Base-by-base conservation (phyloP, 495 filamentous ascomycete species). In the Astrocystis sublimbata region DNA sequence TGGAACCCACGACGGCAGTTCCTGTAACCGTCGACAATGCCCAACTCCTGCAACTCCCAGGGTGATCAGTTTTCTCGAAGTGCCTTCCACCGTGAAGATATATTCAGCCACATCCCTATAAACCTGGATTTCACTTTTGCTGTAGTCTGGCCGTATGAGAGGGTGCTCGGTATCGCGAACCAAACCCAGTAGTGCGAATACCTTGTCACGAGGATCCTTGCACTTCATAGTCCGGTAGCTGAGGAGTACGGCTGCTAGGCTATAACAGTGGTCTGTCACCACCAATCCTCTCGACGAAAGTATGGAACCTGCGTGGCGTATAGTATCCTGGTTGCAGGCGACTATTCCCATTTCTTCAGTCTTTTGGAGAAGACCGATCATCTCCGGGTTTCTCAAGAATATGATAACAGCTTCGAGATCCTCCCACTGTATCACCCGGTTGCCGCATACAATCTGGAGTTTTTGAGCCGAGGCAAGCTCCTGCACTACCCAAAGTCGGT, bases 151-250 rank as follows among this genome's bases (percentile, higher is more conserved):
- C 36, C 40, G 36, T 42, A 61, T 61, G 17, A 61, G 58, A 0
- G 38, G 47, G 33, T 53, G 35, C 36, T 54, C 40, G 17, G 7
- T 19, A 21, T 12, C 17, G 38, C 58, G 47, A 24, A 53, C 36
- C 49, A 61, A 54, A 3, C 58, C 58, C 6, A 61, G 21, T 6
- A 52, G 24, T 2, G 36, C 46, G 40, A 40, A 61, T 12, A 61
- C 58, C 38, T 61, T 61, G 28, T 61, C 58, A 17, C 58, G 58
- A 43, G 58, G 58, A 45, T 61, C 46, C 38, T 61, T 61, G 38
- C 58, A 61, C 26, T 61, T 61, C 19, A 54, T 43, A 54, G 47
- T 54, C 26, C 58, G 36, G 26, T 52, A 54, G 36, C 33, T 52
- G 26, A n/a, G 36, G n/a, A 61, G 58, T 15, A 23, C 19, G 40